phyloP scores from a whole-genome alignment of 2,329 filamentous ascomycete genomes.

The Aureobasidium zeae region DNA sequence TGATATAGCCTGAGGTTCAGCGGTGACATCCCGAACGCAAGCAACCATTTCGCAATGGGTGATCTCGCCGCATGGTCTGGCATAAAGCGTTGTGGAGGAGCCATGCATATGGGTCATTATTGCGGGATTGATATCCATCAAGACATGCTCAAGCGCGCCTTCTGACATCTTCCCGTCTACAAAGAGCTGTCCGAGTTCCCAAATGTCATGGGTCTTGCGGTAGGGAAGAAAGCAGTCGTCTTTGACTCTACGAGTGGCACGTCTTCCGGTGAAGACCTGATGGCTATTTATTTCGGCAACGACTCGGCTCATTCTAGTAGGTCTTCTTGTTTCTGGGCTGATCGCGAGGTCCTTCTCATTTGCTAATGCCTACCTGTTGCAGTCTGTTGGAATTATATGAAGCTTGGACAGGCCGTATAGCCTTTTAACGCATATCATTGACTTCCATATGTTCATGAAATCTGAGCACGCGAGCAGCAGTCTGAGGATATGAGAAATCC shows the following conservation, averaged over 20 bases:
- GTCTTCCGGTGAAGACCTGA: slow-evolving; percentile 52
- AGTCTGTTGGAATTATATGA: slow-evolving; percentile 13
- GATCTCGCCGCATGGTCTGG: slow-evolving; percentile 64
- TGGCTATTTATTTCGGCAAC: slow-evolving; percentile 55
- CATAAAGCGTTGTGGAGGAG: slow-evolving; percentile 69
- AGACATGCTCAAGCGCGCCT: slow-evolving; percentile 56
- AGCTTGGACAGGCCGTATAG: slow-evolving; percentile 8
- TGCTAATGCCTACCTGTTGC: background rate
- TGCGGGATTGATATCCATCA: slow-evolving; percentile 46
- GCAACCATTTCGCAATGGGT: slow-evolving; percentile 58
- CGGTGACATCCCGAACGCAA: slow-evolving; percentile 45
- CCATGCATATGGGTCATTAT: slow-evolving; percentile 61
- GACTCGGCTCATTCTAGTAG: slow-evolving; percentile 43
- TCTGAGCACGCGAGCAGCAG: too few species aligned
- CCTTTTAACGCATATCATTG: too few species aligned
- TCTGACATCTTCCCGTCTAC: slow-evolving; percentile 21
- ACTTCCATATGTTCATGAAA: too few species aligned
- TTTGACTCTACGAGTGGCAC: slow-evolving; percentile 52
- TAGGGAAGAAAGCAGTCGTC: slow-evolving; percentile 60
- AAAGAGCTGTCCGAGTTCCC: slow-evolving; percentile 38
- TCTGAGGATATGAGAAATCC: too few species aligned
- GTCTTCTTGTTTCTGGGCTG: background rate
- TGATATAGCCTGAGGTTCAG: slow-evolving; percentile 46
- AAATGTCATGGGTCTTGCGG: slow-evolving; percentile 59
- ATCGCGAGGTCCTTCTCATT: too few species aligned